Conservation (phyloP, 495 filamentous ascomycete genomes). For the Tuber magnatum region DNA sequence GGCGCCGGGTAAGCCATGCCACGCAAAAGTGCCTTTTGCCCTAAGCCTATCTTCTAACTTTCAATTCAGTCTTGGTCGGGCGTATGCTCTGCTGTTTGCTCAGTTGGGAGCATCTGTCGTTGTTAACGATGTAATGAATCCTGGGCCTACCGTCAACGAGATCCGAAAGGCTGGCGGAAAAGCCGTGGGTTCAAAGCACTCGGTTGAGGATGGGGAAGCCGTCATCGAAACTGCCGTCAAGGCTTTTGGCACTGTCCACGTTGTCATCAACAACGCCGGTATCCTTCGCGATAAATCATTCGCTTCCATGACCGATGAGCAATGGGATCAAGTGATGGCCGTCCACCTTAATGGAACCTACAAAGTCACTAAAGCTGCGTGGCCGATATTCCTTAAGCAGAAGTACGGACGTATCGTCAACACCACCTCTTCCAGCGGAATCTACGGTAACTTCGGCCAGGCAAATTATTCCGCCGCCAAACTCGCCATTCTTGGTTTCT, state of each 20-base stretch:
- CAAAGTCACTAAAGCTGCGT: constrained; percentile 94
- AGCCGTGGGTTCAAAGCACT: constrained; percentile 88
- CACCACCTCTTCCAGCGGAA: constrained; percentile 91
- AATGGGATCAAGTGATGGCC: constrained; percentile 86
- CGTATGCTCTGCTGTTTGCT: constrained; percentile 86
- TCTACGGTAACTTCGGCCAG: constrained; percentile 98
- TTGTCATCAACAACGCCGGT: constrained; percentile 94
- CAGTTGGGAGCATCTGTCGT: constrained; percentile 84
- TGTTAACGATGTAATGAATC: constrained; percentile 90
- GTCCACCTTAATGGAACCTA: constrained; percentile 94
- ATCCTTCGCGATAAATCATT: constrained; percentile 98
- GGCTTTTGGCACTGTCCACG: constrained; percentile 85
- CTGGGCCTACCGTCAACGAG: constrained; percentile 85
- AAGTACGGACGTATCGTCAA: constrained; percentile 97
- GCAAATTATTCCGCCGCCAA: constrained; percentile 97
- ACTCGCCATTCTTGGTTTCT: constrained; percentile 90
- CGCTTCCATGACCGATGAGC: constrained; percentile 89
- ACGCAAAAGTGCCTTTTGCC: neutral
- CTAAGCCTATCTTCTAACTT: constrained; percentile 20
- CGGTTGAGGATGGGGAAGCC: constrained; percentile 84
- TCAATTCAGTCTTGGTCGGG: constrained; percentile 66
- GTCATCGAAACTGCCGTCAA: constrained; percentile 92
- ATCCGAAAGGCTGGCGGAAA: constrained; percentile 85
- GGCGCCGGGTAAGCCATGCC: constrained; percentile 60
- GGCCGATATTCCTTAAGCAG: constrained; percentile 97